Evolutionary conservation across 2,329 filamentous ascomycete genomes (phyloP).

Genomic region (Akanthomyces muscarius): DNA sequence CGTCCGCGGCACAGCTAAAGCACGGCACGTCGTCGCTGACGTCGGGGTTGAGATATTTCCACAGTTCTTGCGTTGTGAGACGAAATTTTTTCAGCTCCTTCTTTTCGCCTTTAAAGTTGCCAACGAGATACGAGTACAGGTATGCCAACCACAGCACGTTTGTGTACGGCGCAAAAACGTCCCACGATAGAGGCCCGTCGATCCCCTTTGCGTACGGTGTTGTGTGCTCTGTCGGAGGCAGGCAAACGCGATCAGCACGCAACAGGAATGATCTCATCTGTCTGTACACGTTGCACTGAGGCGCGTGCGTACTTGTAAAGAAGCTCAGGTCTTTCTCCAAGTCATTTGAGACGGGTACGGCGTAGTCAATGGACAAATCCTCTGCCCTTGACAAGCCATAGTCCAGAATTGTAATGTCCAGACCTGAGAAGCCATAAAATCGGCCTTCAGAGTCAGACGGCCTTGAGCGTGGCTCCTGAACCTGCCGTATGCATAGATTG

Average conservation of each 20-base stretch:
- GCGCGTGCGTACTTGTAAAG: slow-evolving; percentile 57
- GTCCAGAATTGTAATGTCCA: slow-evolving; percentile 62
- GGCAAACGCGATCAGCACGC: slow-evolving; percentile 46
- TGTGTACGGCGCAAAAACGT: slow-evolving; percentile 54
- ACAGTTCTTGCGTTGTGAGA: slow-evolving; percentile 48
- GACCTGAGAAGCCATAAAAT: slow-evolving; percentile 54
- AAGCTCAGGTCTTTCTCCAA: slow-evolving; percentile 57
- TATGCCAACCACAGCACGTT: slow-evolving; percentile 65
- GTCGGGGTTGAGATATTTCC: slow-evolving; percentile 49
- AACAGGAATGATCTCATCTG: slow-evolving; percentile 58
- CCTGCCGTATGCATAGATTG: slow-evolving; percentile 55
- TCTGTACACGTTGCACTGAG: slow-evolving; percentile 59
- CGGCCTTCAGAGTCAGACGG: slow-evolving; percentile 31
- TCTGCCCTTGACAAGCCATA: slow-evolving; percentile 61
- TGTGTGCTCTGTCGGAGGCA: slow-evolving; percentile 45
- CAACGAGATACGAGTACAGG: slow-evolving; percentile 50
- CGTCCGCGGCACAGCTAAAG: slow-evolving; percentile 53
- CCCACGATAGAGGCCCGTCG: slow-evolving; percentile 51
- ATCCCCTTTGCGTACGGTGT: slow-evolving; percentile 44
- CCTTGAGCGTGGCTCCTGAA: slow-evolving; percentile 31
- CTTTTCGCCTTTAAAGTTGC: slow-evolving; percentile 44
- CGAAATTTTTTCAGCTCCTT: slow-evolving; percentile 45
- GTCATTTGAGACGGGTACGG: slow-evolving; percentile 49
- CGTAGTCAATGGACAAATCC: slow-evolving; percentile 34
- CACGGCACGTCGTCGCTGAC: slow-evolving; percentile 44